These are phyloP conservation scores for Silene coronaria DNA, from an alignment of 179 eudicot genomes.

Conservation along the genomic window DNA sequence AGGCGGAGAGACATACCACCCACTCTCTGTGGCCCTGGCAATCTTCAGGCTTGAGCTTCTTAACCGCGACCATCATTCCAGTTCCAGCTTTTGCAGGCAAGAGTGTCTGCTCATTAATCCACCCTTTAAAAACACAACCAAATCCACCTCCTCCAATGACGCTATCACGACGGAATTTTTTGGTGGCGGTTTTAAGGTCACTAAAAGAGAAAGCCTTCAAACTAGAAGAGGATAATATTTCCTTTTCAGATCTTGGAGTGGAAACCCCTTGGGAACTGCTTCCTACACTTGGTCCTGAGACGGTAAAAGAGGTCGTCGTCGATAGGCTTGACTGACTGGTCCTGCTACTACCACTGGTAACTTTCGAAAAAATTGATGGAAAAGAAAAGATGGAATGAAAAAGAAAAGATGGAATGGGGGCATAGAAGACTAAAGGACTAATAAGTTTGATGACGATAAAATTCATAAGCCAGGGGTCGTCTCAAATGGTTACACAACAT, in stretches of 20 bases:
- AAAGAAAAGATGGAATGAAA: neutral
- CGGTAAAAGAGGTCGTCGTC: slow-evolving; percentile 21
- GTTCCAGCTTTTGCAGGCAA: slow-evolving; percentile 67
- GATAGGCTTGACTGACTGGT: slow-evolving; percentile 37
- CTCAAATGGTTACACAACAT: too few relatives aligned
- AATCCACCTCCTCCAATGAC: slow-evolving; percentile 97
- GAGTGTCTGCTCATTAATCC: slow-evolving; percentile 78
- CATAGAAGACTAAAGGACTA: neutral
- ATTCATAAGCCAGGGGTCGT: too few relatives aligned
- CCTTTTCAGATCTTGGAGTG: slow-evolving; percentile 70
- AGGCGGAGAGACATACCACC: slow-evolving; percentile 59
- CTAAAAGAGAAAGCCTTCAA: slow-evolving; percentile 59
- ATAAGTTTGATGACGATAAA: neutral
- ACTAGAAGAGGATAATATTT: slow-evolving; percentile 56
- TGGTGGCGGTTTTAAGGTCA: slow-evolving; percentile 72
- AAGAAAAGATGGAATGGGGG: neutral
- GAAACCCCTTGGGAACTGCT: slow-evolving; percentile 45
- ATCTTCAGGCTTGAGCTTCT: slow-evolving; percentile 88
- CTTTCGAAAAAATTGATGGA: slow-evolving; percentile 27
- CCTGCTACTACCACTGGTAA: slow-evolving; percentile 31
- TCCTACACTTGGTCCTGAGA: slow-evolving; percentile 38
- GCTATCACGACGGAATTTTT: slow-evolving; percentile 73
- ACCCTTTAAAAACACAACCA: slow-evolving; percentile 87
- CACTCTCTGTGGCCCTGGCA: slow-evolving; percentile 97
- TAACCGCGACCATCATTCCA: slow-evolving; percentile 83